Conservation (phyloP, 345 rosid genomes). For the Nasturtium officinale region DNA sequence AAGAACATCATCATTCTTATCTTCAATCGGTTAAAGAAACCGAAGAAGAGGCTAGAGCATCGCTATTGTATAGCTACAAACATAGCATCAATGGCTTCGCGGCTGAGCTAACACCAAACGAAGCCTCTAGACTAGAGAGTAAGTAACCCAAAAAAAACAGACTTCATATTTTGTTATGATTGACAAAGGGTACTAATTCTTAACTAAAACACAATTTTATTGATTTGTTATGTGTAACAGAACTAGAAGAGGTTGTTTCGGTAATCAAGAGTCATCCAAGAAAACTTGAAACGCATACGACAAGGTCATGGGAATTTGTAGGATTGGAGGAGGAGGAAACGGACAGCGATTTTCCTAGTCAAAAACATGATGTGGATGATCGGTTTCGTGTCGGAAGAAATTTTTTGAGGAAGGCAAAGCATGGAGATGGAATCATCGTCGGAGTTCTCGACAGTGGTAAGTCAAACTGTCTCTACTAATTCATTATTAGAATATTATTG, state of each 20-base stretch:
- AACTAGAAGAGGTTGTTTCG: slow-evolving; percentile 62
- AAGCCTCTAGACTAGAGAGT: slow-evolving; percentile 62
- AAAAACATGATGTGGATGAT: slow-evolving; percentile 29
- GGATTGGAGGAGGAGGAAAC: slow-evolving; percentile 55
- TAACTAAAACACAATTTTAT: neutral
- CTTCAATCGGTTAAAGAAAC: slow-evolving; percentile 61
- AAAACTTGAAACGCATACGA: slow-evolving; percentile 67
- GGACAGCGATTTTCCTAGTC: slow-evolving; percentile 9
- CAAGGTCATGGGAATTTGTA: slow-evolving; percentile 88
- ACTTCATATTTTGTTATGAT: neutral
- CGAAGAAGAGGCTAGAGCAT: slow-evolving; percentile 63
- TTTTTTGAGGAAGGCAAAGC: slow-evolving; percentile 53
- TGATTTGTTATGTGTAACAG: slow-evolving; percentile 41
- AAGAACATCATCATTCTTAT: slow-evolving; percentile 65
- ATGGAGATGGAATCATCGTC: slow-evolving; percentile 68
- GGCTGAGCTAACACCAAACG: slow-evolving; percentile 60
- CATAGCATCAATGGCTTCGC: slow-evolving; percentile 87
- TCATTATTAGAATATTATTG: slow-evolving; percentile 14
- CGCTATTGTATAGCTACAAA: slow-evolving; percentile 87
- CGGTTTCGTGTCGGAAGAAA: slow-evolving; percentile 41
- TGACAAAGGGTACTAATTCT: neutral
- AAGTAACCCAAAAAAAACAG: neutral
- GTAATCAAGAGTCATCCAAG: slow-evolving; percentile 53
- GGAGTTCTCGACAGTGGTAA: slow-evolving; percentile 86
- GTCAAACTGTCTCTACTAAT: slow-evolving; percentile 12